Percentiles rank a stretch among this genome's conserved stretches.
phyloP scores from a whole-genome alignment of 805 yeast species.

The Candida yuanshanica region DNA sequence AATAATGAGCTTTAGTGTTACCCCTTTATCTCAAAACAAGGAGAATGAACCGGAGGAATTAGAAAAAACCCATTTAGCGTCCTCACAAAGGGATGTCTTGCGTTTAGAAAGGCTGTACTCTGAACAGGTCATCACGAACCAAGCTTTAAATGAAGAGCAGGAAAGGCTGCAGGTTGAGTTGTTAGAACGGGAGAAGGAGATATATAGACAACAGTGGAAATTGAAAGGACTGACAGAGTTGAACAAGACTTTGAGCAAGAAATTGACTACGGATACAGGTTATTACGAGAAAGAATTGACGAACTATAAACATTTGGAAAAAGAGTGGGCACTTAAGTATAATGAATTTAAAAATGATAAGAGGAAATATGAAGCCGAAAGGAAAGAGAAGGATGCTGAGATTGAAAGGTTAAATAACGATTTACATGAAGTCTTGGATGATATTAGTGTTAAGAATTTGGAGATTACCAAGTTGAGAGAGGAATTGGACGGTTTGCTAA shows the following conservation, averaged over 20 bases:
- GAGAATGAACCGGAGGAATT: slow-evolving; percentile 1
- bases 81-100: slow-evolving; percentile 3
- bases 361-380: neutral
- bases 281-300: slow-evolving; percentile 13
- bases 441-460: slow-evolving; percentile 5
- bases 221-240: slow-evolving; percentile 8
- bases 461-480: slow-evolving; percentile 2
- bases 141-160: slow-evolving; percentile 27
- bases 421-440: slow-evolving; percentile 6
- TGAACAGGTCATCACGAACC: slow-evolving; percentile 21
- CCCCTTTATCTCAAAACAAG: neutral
- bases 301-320: slow-evolving; percentile 13
- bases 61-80: neutral
- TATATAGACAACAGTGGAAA: slow-evolving; percentile 8
- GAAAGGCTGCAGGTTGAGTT: slow-evolving; percentile 32
- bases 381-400: slow-evolving; percentile 11
- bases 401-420: slow-evolving; percentile 10
- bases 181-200: slow-evolving; percentile 20
- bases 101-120: slow-evolving; percentile 18
- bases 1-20: neutral
- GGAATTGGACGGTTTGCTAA: neutral
- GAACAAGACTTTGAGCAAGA: slow-evolving; percentile 11
- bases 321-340: slow-evolving; percentile 6
- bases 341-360: neutral
- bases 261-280: slow-evolving; percentile 11